phyloP scores from a whole-genome alignment of 257 asterid genomes.

The Orobanche coerulescens region DNA sequence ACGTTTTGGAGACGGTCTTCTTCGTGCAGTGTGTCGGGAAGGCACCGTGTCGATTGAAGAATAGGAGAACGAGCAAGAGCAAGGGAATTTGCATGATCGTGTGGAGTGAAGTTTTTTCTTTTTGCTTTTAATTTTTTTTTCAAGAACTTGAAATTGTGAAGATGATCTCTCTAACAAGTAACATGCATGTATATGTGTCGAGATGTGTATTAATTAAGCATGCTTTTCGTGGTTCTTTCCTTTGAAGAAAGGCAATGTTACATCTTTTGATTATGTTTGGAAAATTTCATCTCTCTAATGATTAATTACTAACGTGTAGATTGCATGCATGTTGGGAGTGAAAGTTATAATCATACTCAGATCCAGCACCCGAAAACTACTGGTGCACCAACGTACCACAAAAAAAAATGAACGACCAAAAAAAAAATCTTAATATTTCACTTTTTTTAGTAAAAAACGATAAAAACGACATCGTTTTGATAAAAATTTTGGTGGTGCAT shows the following conservation, averaged over 20 bases:
- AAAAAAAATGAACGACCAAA: too few species aligned
- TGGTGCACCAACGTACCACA: too few species aligned
- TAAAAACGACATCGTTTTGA: too few species aligned
- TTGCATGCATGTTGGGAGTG: slow-evolving; percentile 13
- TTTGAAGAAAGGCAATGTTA: slow-evolving; percentile 35
- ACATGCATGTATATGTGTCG: too few species aligned
- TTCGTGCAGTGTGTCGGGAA: slow-evolving; percentile 51
- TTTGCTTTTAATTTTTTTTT: background rate
- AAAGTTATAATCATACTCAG: too few species aligned
- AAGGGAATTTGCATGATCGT: slow-evolving; percentile 23
- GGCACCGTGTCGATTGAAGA: slow-evolving; percentile 23
- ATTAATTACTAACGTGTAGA: background rate
- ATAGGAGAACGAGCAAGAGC: slow-evolving; percentile 20
- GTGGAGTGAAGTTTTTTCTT: background rate
- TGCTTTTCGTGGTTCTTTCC: slow-evolving; percentile 25
- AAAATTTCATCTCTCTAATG: slow-evolving; percentile 14
- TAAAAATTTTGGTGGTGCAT: too few species aligned
- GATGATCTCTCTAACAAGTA: too few species aligned
- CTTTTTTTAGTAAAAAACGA: too few species aligned
- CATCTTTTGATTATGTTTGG: background rate
- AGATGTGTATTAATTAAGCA: too few species aligned
- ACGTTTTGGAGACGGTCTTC: slow-evolving; percentile 40
- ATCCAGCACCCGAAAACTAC: too few species aligned
- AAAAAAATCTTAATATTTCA: too few species aligned
- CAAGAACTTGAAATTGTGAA: background rate